phyloP scores from a whole-genome alignment of 371 early-diverging fungal species.

The Capillidium heterosporum region DNA sequence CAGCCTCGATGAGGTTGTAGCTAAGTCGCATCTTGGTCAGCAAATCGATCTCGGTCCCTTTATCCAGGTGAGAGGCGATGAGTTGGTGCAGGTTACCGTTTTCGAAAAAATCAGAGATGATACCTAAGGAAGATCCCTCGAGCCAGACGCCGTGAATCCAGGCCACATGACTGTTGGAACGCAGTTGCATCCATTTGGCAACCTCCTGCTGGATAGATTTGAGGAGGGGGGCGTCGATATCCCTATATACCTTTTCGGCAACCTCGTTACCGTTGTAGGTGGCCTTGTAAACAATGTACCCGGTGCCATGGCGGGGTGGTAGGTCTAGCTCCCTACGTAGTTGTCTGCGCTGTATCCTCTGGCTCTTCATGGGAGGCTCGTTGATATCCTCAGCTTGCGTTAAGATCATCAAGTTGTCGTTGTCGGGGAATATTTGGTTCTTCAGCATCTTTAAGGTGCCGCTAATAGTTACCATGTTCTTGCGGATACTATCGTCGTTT shows the following conservation, averaged over 20 bases:
- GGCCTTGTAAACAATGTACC: constrained; percentile 1
- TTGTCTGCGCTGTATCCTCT: neutral
- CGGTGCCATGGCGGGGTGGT: neutral
- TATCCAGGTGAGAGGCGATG: neutral
- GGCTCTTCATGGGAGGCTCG: neutral
- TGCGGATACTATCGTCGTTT: neutral
- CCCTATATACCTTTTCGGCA: constrained; percentile 4
- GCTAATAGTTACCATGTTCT: neutral
- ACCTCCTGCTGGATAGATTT: constrained; percentile 1
- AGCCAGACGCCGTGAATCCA: constrained; percentile 3
- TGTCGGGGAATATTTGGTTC: neutral
- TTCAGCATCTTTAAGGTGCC: constrained; percentile 1
- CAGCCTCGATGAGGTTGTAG: neutral
- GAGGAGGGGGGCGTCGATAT: neutral
- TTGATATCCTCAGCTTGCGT: neutral
- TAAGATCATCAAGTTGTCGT: neutral
- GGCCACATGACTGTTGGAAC: neutral
- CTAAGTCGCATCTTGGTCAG: neutral
- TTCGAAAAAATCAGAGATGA: constrained; percentile 3
- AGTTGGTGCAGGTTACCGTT: neutral
- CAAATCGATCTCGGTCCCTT: neutral
- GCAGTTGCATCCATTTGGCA: neutral
- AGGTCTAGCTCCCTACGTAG: neutral
- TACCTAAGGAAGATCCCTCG: constrained; percentile 1
- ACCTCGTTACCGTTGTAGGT: neutral